Percentiles rank a stretch among this genome's conserved stretches.
Evolutionary conservation across 2,329 filamentous ascomycete genomes (phyloP).

Genomic region (Colletotrichum orchidophilum): DNA sequence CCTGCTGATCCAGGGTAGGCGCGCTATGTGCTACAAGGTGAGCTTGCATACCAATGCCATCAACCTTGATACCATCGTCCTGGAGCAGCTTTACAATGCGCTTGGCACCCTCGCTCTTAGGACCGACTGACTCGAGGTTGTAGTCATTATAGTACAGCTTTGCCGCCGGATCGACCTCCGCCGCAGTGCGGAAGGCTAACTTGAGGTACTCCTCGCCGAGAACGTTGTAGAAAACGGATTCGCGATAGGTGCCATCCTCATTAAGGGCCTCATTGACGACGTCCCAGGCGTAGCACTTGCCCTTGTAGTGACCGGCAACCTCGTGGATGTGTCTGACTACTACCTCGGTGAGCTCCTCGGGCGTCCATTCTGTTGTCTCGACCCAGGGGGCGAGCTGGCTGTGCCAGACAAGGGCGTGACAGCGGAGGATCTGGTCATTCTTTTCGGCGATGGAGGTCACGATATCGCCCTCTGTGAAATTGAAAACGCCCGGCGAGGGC

Average conservation of each 20-base stretch:
- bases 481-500: conserved; percentile 66
- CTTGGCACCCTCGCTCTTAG: conserved; percentile 56
- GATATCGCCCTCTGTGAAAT: conserved; percentile 66
- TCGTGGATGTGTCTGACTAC: conserved; percentile 66
- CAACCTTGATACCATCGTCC: conserved; percentile 62
- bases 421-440: conserved; percentile 60
- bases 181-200: conserved; percentile 65
- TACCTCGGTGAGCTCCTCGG: conserved; percentile 62
- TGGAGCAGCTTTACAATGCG: conserved; percentile 57
- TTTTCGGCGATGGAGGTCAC: conserved; percentile 53
- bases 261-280: conserved; percentile 72
- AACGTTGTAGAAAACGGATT: conserved; percentile 62
- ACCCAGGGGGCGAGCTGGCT: conserved; percentile 52
- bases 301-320: conserved; percentile 66
- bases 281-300: conserved; percentile 71
- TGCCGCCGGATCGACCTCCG: conserved; percentile 61
- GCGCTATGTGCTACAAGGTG: conserved; percentile 67
- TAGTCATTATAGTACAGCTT: conserved; percentile 69
- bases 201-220: conserved; percentile 67
- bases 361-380: conserved; percentile 58
- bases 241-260: conserved; percentile 64
- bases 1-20: conserved; percentile 44
- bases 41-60: conserved; percentile 70
- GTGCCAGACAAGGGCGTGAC: conserved; percentile 64
- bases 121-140: conserved; percentile 64